Percentiles rank a stretch among this genome's conserved stretches.
These are phyloP conservation scores for Elsinoe ampelina DNA, from an alignment of 2,329 filamentous ascomycete genomes.

Conservation along the genomic window DNA sequence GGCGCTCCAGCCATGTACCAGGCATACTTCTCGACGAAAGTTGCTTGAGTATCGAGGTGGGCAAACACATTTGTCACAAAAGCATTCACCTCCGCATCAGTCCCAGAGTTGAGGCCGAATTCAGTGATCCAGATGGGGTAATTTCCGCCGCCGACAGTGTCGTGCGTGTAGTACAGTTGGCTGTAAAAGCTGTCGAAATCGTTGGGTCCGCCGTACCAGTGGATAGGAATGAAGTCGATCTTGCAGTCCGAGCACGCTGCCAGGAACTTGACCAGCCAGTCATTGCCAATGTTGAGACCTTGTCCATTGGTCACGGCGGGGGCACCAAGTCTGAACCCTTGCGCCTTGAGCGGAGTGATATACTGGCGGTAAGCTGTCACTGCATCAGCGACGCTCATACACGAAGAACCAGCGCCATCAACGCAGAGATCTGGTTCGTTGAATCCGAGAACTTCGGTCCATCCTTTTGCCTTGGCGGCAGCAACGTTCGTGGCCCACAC, in stretches of 20 bases:
- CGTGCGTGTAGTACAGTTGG: constrained; percentile 40
- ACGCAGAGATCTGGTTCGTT: constrained; percentile 58
- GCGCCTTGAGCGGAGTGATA: constrained; percentile 48
- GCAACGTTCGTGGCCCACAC: constrained; percentile 28
- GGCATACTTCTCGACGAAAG: too few species aligned
- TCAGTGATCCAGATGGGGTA: constrained; percentile 52
- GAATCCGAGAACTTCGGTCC: constrained; percentile 54
- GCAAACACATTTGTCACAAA: constrained; percentile 45
- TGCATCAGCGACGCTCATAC: constrained; percentile 45
- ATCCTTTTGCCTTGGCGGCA: constrained; percentile 45
- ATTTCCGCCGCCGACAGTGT: constrained; percentile 25
- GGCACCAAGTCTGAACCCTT: constrained; percentile 41
- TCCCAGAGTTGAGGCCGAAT: constrained; percentile 46
- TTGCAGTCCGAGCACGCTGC: constrained; percentile 44
- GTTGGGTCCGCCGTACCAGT: constrained; percentile 51
- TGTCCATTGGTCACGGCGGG: constrained; percentile 55
- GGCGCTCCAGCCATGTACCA: constrained; percentile 25
- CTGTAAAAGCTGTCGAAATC: constrained; percentile 43
- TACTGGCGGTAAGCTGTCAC: constrained; percentile 45
- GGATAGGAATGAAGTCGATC: constrained; percentile 52
- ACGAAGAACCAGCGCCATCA: constrained; percentile 41
- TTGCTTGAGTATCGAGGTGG: too few species aligned
- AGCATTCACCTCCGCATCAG: constrained; percentile 31
- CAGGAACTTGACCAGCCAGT: constrained; percentile 49
- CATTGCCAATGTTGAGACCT: constrained; percentile 42